Evolutionary conservation across 345 rosid genomes (phyloP).

Genomic region (Aethionema arabicum): DNA sequence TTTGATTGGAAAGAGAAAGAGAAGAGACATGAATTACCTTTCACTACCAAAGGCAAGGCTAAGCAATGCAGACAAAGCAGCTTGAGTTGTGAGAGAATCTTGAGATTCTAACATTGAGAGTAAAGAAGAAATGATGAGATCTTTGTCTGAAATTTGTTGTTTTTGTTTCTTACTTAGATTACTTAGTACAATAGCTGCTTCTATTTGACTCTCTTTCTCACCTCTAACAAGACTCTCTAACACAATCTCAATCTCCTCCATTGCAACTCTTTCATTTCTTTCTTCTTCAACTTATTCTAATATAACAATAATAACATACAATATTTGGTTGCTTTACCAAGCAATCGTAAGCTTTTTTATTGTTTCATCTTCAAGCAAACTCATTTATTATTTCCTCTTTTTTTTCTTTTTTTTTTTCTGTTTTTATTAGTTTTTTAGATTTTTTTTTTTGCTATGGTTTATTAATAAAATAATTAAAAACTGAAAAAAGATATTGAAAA

Average conservation of each 20-base stretch:
- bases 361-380: conserved; percentile 84
- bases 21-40: conserved; percentile 42
- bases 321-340: conserved; percentile 57
- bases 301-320: neutral
- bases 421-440: neutral
- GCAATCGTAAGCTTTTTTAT: conserved; percentile 50
- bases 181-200: conserved; percentile 58
- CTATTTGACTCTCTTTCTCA: conserved; percentile 49
- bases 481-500: conserved; percentile 26
- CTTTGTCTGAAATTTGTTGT: conserved; percentile 59
- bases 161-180: conserved; percentile 57
- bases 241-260: conserved; percentile 52
- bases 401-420: neutral
- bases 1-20: neutral
- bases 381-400: conserved; percentile 35
- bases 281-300: neutral
- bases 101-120: conserved; percentile 67
- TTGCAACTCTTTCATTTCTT: conserved; percentile 28
- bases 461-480: conserved; percentile 17
- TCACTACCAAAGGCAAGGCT: conserved; percentile 89
- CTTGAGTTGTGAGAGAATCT: conserved; percentile 61
- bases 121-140: conserved; percentile 55
- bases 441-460: neutral
- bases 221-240: conserved; percentile 55
- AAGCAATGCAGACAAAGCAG: conserved; percentile 69